These are phyloP conservation scores for Hippophae rhamnoides DNA, from an alignment of 306 rosid genomes.

Conservation along the genomic window DNA sequence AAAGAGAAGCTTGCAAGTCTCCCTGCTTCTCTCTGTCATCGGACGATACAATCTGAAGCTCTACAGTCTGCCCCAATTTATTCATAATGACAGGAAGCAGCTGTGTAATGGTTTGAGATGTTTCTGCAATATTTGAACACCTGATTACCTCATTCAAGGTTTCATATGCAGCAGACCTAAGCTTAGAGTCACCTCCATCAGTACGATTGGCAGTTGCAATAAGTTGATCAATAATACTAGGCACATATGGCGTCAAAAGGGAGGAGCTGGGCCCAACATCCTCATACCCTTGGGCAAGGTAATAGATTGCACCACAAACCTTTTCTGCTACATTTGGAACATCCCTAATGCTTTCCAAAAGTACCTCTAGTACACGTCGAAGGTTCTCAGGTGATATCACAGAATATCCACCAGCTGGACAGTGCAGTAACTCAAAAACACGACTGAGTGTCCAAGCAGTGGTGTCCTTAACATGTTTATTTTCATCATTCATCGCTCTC, in stretches of 20 bases:
- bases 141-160: slow-evolving; percentile 30
- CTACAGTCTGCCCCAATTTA: slow-evolving; percentile 25
- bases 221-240: slow-evolving; percentile 16
- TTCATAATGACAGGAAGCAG: slow-evolving; percentile 25
- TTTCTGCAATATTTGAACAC: slow-evolving; percentile 24
- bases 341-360: slow-evolving; percentile 27
- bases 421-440: slow-evolving; percentile 27
- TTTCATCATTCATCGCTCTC: slow-evolving; percentile 22
- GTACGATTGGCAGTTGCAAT: slow-evolving; percentile 26
- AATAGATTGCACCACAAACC: slow-evolving; percentile 31
- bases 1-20: slow-evolving; percentile 32
- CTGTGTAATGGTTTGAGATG: slow-evolving; percentile 19
- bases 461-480: slow-evolving; percentile 29
- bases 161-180: slow-evolving; percentile 31
- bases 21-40: slow-evolving; percentile 34
- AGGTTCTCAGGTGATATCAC: slow-evolving; percentile 23
- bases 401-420: slow-evolving; percentile 24
- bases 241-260: slow-evolving; percentile 24
- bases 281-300: slow-evolving; percentile 28
- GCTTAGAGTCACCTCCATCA: slow-evolving; percentile 30
- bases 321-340: slow-evolving; percentile 28
- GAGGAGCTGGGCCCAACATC: slow-evolving; percentile 23
- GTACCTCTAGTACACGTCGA: slow-evolving; percentile 19
- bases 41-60: slow-evolving; percentile 24
- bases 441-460: slow-evolving; percentile 36